phyloP scores from a whole-genome alignment of 202 grass and related monocot genomes.

The Digitaria exilis region DNA sequence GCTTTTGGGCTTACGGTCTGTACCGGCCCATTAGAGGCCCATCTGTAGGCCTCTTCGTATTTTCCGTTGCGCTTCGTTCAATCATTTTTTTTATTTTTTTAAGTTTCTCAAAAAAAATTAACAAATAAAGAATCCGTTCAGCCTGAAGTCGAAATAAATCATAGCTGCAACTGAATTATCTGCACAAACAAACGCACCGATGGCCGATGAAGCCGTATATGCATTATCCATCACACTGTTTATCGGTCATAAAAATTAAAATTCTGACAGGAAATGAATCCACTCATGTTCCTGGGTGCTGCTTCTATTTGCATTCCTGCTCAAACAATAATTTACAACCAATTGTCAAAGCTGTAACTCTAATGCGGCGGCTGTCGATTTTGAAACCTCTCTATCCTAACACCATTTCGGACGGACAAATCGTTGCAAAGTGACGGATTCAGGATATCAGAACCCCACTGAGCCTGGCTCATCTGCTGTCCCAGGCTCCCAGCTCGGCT shows the following conservation, averaged over 20 bases:
- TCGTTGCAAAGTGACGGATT: neutral
- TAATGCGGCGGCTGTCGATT: neutral
- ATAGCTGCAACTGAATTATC: neutral
- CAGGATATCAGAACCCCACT: neutral
- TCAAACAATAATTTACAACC: slow-evolving; percentile 39
- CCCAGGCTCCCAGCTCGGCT: neutral
- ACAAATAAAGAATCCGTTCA: neutral
- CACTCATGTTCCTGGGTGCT: neutral
- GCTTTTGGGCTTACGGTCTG: neutral
- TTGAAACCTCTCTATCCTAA: slow-evolving; percentile 29
- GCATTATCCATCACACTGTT: neutral
- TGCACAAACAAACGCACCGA: neutral
- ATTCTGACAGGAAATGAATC: neutral
- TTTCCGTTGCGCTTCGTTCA: neutral
- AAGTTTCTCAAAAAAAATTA: neutral
- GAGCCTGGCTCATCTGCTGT: neutral
- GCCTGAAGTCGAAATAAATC: neutral
- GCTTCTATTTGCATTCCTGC: slow-evolving; percentile 18
- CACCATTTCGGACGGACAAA: neutral
- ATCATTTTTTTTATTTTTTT: too few relatives aligned
- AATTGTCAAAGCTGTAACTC: slow-evolving; percentile 33
- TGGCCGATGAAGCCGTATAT: neutral
- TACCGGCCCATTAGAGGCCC: neutral
- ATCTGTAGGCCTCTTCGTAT: neutral
- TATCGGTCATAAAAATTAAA: neutral